Base-by-base conservation (phyloP, 2,329 filamentous ascomycete species). In the Exophiala oligosperma region DNA sequence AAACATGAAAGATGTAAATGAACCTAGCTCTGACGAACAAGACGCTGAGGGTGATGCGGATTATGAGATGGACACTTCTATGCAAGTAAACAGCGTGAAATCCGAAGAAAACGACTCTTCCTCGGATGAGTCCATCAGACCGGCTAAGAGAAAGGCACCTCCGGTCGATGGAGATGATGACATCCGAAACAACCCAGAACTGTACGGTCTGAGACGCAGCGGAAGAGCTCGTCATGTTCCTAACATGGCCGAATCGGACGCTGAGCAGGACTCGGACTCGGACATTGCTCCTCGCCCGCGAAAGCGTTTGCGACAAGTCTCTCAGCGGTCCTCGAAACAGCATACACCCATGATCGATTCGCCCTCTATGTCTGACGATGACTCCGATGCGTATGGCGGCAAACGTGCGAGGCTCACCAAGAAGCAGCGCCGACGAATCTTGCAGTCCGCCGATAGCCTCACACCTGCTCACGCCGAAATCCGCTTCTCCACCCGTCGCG, bases 161-260 rank as follows among this genome's bases (percentile, higher is more conserved):
- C 81, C 70, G 72, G 74, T 84, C 38, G 86, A 88, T 52, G 74
- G 69, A 49, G 90, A 94, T 67, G 87, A 92, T 48, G 92, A 87
- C 70, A 96, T 97, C 68, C 84, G 88, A 68, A 89, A 91, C 70
- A 96, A 99, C 69, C 94, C 94, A 46, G 92, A 96, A 76, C 81
- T 99, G 7, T 99, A 97, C 78, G 94, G 94, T 49, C 81, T 99
- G 66, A 86, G 94, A 67, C 85, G 94, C 77, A 99, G 94, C 79
- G 92, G 82, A 71, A 83, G 85, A 65, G 84, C 85, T 65, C 82
- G 85, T 66, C 81, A 81, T 62, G 79, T 79, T 60, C 84, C 84
- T 68, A 84, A 83, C 66, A 77, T 88, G 66, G 83, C 85, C 66
- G 83, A 87, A 66, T 86, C 83, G 64, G 80, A 80, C 60, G 79